Evolutionary conservation across 2,329 filamentous ascomycete species (phyloP), one percentile per base, ranked within the genome.

Genomic region (Phialophora macrospora): DNA sequence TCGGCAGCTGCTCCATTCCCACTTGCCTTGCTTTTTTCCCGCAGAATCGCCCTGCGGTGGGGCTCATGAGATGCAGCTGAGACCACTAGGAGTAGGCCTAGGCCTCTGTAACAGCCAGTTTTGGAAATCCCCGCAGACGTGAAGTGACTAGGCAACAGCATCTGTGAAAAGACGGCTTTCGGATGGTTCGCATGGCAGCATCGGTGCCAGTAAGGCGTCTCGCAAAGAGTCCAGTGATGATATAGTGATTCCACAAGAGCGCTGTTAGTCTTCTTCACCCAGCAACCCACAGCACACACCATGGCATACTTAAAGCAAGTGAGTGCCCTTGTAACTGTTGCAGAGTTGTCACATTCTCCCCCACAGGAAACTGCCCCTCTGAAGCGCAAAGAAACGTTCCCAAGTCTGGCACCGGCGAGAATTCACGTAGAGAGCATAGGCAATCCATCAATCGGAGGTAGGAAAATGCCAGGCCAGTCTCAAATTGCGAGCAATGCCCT

Each of bases 211-310:
- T 6, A 44, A 20, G 4, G 48, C 20, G 20, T 24, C 26, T 52
- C n/a, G 22, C 22, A 14, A 52, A 26, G 24, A 22, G 48, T 26
- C 48, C 20, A 26, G 20, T 14, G 48, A 52, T 52, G 22, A 24
- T 52, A 28, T 14, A 52, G 48, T 9, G 20, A 20, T 24, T 52
- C 48, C 9, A 22, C 17, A 48, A 6, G 22, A 52, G 48, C 48
- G 20, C 14, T 52, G 48, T 52, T 52, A 52, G 48, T 26, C 6
- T 52, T 28, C 48, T 52, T 28, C 20, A 52, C 48, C 26, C 20
- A n/a, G 20, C 9, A 26, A 52, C n/a, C 17, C 44, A 52, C 22
- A 52, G 6, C 14, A 22, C 48, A 12, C 14, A 52, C 48, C 20
- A 52, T 52, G 48, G 48, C 8, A 14, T 9, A 24, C 20, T 12